These are phyloP conservation scores for Cercospora sojina DNA, from an alignment of 2,329 filamentous ascomycete genomes.

Conservation along the genomic window DNA sequence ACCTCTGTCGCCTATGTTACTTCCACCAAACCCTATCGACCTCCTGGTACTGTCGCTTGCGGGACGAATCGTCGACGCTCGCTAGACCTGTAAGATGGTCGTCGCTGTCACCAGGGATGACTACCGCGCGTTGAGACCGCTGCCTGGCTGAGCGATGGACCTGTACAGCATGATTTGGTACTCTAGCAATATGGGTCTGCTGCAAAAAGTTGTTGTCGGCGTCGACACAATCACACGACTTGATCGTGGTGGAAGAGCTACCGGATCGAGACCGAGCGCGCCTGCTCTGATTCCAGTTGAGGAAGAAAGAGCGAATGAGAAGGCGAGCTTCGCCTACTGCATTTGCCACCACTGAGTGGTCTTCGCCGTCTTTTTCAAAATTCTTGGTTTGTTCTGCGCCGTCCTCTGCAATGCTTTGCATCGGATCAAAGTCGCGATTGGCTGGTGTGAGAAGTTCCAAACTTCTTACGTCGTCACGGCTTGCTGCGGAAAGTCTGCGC, in stretches of 20 bases:
- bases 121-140: not conserved
- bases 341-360: not conserved
- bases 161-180: not conserved
- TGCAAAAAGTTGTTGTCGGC: not conserved
- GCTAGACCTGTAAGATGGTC: not conserved
- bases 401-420: not conserved
- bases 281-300: not conserved
- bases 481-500: not conserved
- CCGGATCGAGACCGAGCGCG: not conserved
- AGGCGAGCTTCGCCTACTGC: not conserved
- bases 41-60: not conserved
- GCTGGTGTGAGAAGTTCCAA: not conserved
- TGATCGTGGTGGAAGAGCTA: not conserved
- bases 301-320: not conserved
- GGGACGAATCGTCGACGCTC: not conserved
- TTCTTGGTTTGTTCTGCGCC: not conserved
- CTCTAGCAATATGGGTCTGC: not conserved
- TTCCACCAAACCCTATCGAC: not conserved
- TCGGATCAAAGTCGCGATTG: not conserved
- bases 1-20: not conserved
- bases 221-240: not conserved
- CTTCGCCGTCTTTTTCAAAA: not conserved
- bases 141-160: not conserved
- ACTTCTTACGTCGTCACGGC: not conserved
- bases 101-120: not conserved